A percentile compares a stretch with the other conserved stretches of the same genome.
Evolutionary conservation across 2,329 filamentous ascomycete species (phyloP).

Genomic region (Cytospora leucostoma): DNA sequence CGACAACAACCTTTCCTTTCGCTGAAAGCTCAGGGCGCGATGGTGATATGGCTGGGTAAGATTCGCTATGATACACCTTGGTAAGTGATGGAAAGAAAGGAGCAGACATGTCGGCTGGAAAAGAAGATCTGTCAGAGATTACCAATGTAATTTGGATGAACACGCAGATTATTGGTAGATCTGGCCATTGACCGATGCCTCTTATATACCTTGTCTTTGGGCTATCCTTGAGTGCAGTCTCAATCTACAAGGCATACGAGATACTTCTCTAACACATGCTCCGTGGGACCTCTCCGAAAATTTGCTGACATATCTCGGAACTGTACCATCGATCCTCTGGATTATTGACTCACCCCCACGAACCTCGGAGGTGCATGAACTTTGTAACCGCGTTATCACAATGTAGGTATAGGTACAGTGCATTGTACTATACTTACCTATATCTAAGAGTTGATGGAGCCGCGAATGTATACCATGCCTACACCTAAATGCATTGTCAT

Average conservation of each 20-base stretch:
- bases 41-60: slow-evolving; percentile 8
- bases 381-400: background rate
- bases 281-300: slow-evolving; percentile 7
- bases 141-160: background rate
- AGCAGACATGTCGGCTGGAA: slow-evolving; percentile 7
- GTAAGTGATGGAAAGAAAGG: slow-evolving; percentile 11
- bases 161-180: background rate
- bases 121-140: background rate
- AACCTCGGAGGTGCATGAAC: slow-evolving; percentile 2
- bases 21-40: slow-evolving; percentile 13
- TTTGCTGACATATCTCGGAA: slow-evolving; percentile 5
- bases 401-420: too few relatives aligned
- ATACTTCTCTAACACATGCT: background rate
- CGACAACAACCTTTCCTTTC: slow-evolving; percentile 5
- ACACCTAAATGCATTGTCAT: slow-evolving; percentile 3
- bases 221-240: slow-evolving; percentile 3
- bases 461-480: too few relatives aligned
- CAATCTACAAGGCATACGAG: background rate
- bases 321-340: background rate
- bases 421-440: too few relatives aligned
- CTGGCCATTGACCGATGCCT: slow-evolving; percentile 1
- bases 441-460: too few relatives aligned
- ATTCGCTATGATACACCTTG: slow-evolving; percentile 3
- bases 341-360: slow-evolving; percentile 4
- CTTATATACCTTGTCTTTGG: slow-evolving; percentile 6